A percentile compares a stretch with the other conserved stretches of the same genome.
Evolutionary conservation across 2,329 filamentous ascomycete genomes (phyloP).

Genomic region (Sporothrix sp.): DNA sequence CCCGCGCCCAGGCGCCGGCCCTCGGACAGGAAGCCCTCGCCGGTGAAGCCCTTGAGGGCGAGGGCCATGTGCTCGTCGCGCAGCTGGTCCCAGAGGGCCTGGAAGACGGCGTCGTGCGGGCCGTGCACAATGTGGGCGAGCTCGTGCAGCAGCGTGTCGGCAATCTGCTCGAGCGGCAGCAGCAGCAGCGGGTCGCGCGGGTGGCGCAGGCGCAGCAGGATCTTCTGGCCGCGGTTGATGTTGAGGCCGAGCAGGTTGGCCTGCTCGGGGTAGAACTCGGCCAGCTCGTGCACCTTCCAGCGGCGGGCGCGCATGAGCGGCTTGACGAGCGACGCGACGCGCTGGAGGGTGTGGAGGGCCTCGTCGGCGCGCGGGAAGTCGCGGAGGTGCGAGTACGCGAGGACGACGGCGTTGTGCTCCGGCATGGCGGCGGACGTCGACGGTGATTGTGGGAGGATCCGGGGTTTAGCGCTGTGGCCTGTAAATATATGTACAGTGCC

Average conservation of each 20-base stretch:
- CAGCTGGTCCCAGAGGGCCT: constrained; percentile 80
- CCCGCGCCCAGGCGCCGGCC: constrained; percentile 63
- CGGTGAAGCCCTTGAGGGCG: constrained; percentile 73
- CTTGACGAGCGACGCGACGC: constrained; percentile 80
- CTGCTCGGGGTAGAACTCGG: constrained; percentile 76
- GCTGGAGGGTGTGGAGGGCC: constrained; percentile 56
- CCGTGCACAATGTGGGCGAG: constrained; percentile 80
- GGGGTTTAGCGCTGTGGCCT: no score
- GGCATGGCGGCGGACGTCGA: constrained; percentile 25
- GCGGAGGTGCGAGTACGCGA: constrained; percentile 40
- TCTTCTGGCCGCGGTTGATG: constrained; percentile 63
- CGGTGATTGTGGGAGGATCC: no score
- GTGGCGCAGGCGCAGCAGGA: constrained; percentile 74
- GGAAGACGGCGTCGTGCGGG: constrained; percentile 73
- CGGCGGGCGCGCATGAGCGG: constrained; percentile 83
- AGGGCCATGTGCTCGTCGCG: constrained; percentile 76
- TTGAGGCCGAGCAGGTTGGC: constrained; percentile 70
- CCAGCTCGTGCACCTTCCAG: constrained; percentile 70
- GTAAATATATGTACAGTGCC: no score
- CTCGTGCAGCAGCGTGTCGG: constrained; percentile 92
- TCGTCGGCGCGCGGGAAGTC: constrained; percentile 38
- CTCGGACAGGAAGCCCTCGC: constrained; percentile 73
- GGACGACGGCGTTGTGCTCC: constrained; percentile 37
- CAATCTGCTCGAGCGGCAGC: constrained; percentile 65
- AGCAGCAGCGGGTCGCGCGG: constrained; percentile 66